phyloP scores from a whole-genome alignment of 2,329 filamentous ascomycete species.

The Penicillium sp. region DNA sequence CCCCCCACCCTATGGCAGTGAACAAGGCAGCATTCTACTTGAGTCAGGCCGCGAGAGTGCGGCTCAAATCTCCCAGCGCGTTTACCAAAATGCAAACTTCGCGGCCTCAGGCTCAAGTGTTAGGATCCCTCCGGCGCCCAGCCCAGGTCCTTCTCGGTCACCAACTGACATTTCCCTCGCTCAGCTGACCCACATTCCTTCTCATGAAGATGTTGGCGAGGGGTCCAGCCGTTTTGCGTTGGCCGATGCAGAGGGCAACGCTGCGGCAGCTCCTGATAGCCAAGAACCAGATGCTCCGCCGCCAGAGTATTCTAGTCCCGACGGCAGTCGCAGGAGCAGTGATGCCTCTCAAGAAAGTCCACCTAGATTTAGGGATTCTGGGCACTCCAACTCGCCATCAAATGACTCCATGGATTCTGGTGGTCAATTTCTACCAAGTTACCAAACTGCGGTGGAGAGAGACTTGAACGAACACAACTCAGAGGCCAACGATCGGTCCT shows the following conservation, averaged over 20 bases:
- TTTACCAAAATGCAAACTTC: constrained; percentile 60
- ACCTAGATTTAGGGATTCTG: constrained; percentile 1
- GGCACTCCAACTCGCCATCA: background rate
- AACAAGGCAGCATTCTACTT: constrained; percentile 92
- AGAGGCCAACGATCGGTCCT: background rate
- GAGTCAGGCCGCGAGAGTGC: constrained; percentile 70
- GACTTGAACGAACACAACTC: constrained; percentile 8
- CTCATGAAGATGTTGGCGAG: constrained; percentile 66
- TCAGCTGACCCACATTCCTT: constrained; percentile 70
- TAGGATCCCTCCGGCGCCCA: constrained; percentile 69
- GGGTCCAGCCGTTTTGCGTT: constrained; percentile 57
- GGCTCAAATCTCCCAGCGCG: constrained; percentile 36
- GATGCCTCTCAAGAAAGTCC: constrained; percentile 45
- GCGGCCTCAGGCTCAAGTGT: constrained; percentile 76
- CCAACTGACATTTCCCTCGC: constrained; percentile 95
- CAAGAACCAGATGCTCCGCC: constrained; percentile 31
- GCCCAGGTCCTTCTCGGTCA: constrained; percentile 82
- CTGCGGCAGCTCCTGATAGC: constrained; percentile 15
- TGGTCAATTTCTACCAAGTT: constrained; percentile 18
- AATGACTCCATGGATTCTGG: background rate
- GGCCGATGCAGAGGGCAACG: constrained; percentile 20
- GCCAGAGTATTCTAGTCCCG: constrained; percentile 55
- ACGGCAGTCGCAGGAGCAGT: constrained; percentile 56
- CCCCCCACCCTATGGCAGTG: constrained; percentile 92
- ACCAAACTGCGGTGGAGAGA: constrained; percentile 19